Evolutionary conservation across 257 asterid genomes (phyloP).

Genomic region (Agastache rugosa): DNA sequence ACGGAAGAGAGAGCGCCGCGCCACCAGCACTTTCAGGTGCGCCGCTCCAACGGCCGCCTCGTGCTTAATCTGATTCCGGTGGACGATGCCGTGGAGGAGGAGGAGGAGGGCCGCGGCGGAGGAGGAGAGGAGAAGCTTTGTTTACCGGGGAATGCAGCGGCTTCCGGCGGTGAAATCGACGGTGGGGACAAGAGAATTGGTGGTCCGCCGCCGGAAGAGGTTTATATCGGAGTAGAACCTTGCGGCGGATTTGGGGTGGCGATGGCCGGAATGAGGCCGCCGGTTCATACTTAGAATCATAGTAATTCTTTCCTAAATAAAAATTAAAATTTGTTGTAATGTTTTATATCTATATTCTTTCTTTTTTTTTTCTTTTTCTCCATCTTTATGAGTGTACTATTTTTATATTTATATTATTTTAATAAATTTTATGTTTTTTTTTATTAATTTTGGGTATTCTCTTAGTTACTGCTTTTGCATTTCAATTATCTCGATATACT

Average conservation of each 20-base stretch:
- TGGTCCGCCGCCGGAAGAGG: conserved; percentile 33
- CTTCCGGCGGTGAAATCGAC: conserved; percentile 1
- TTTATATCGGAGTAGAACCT: conserved; percentile 27
- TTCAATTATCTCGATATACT: neutral
- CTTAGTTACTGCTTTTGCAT: neutral
- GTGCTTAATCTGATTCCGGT: conserved; percentile 51
- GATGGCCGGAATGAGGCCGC: conserved; percentile 43
- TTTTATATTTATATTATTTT: neutral
- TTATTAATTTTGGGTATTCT: too few relatives aligned
- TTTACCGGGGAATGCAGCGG: conserved; percentile 5
- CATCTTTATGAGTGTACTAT: neutral
- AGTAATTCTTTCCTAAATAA: neutral
- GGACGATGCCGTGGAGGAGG: conserved; percentile 28
- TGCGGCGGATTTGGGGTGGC: conserved; percentile 47
- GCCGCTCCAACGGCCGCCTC: conserved; percentile 63
- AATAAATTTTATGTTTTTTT: too few relatives aligned
- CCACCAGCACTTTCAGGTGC: conserved; percentile 51
- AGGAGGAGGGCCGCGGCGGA: neutral
- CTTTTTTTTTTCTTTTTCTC: neutral
- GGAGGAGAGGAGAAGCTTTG: conserved; percentile 4
- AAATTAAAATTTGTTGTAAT: neutral
- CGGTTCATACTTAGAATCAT: conserved; percentile 41
- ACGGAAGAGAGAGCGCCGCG: conserved; percentile 50
- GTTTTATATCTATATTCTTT: neutral
- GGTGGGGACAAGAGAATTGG: conserved; percentile 28